Evolutionary conservation across 2,329 filamentous ascomycete species (phyloP).

Genomic region (Cladophialophora chaetospira): DNA sequence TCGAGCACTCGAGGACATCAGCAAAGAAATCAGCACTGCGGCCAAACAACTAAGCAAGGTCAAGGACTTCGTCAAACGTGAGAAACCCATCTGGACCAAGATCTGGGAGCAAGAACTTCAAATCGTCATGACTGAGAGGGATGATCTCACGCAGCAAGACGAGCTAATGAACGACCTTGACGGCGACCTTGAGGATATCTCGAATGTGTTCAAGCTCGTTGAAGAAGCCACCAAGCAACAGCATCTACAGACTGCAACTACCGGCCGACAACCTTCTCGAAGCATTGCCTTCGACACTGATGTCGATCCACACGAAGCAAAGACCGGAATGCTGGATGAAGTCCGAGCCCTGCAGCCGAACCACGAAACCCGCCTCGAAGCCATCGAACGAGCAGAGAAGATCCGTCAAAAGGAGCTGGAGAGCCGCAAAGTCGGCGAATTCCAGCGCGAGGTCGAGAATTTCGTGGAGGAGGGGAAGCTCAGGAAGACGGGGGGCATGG

Average conservation of each 20-base stretch:
- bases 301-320: conserved; percentile 75
- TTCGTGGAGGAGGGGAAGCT: conserved; percentile 90
- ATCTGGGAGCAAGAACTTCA: conserved; percentile 99
- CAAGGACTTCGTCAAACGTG: conserved; percentile 84
- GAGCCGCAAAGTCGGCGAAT: conserved; percentile 69
- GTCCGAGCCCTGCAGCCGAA: conserved; percentile 92
- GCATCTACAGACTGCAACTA: conserved; percentile 63
- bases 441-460: conserved; percentile 78
- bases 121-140: conserved; percentile 91
- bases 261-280: conserved; percentile 45
- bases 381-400: conserved; percentile 96
- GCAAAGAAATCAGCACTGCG: conserved; percentile 80
- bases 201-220: conserved; percentile 89
- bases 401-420: conserved; percentile 85
- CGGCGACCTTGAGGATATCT: conserved; percentile 92
- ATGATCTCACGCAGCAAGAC: conserved; percentile 94
- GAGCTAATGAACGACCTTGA: conserved; percentile 89
- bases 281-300: conserved; percentile 52
- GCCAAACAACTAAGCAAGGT: conserved; percentile 89
- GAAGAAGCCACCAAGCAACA: conserved; percentile 99
- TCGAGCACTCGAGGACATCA: conserved; percentile 83
- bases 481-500: conserved; percentile 93
- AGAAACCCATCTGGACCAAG: conserved; percentile 98
- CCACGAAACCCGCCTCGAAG: conserved; percentile 88
- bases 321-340: conserved; percentile 88